Evolutionary conservation across 2,329 filamentous ascomycete species (phyloP).

Genomic region (Fusarium caatingaense): DNA sequence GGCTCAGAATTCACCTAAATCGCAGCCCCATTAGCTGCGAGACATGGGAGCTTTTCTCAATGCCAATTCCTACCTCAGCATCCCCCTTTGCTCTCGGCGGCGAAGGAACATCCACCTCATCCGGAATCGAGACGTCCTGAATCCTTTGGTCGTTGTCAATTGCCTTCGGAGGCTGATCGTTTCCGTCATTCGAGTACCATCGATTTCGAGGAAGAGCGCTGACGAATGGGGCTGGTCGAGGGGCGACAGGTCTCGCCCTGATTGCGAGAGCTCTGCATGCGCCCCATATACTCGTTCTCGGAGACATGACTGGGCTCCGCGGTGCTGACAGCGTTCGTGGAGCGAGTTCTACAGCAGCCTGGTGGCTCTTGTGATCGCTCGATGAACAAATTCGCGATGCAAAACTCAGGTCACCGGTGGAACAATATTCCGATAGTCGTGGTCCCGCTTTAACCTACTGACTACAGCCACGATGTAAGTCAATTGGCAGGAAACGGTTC

Average conservation of each 20-base stretch:
- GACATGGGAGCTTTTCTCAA: slow-evolving; percentile 8
- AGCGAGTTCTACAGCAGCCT: slow-evolving; percentile 41
- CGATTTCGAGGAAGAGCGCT: slow-evolving; percentile 38
- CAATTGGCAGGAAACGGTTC: neutral
- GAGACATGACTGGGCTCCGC: slow-evolving; percentile 50
- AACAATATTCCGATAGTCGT: slow-evolving; percentile 34
- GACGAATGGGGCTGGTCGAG: slow-evolving; percentile 40
- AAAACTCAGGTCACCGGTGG: slow-evolving; percentile 44
- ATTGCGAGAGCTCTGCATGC: slow-evolving; percentile 51
- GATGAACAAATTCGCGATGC: slow-evolving; percentile 40
- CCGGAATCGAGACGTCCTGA: slow-evolving; percentile 17
- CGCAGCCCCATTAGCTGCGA: slow-evolving; percentile 31
- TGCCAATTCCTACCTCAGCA: slow-evolving; percentile 42
- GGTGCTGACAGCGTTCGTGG: slow-evolving; percentile 45
- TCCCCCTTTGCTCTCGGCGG: slow-evolving; percentile 15
- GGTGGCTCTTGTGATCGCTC: slow-evolving; percentile 40
- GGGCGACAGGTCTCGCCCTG: slow-evolving; percentile 45
- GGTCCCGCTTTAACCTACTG: slow-evolving; percentile 33
- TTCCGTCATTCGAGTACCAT: slow-evolving; percentile 51
- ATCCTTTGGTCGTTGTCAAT: slow-evolving; percentile 31
- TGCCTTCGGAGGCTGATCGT: slow-evolving; percentile 41
- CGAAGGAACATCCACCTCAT: neutral
- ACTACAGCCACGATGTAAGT: neutral
- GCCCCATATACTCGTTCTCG: slow-evolving; percentile 50
- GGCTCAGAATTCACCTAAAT: slow-evolving; percentile 28